These are phyloP conservation scores for Cyberlindnera petersonii DNA, from an alignment of 805 yeast species.

Conservation along the genomic window DNA sequence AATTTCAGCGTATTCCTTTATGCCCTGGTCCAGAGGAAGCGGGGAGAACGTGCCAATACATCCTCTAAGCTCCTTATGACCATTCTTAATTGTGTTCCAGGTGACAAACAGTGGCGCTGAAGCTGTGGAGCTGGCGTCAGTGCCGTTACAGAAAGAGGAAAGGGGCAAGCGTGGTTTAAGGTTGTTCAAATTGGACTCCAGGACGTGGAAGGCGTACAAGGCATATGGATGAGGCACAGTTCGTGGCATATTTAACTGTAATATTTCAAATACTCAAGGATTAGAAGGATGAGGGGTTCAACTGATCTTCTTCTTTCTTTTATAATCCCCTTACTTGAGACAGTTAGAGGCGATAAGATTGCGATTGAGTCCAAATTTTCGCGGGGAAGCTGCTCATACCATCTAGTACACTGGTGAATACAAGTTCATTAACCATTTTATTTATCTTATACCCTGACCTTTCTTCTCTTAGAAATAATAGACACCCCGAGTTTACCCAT, in stretches of 20 bases:
- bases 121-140: neutral
- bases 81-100: slow-evolving; percentile 54
- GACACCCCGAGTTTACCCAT: no score
- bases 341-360: no score
- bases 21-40: slow-evolving; percentile 14
- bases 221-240: slow-evolving; percentile 7
- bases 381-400: no score
- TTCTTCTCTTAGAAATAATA: neutral
- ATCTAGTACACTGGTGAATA: no score
- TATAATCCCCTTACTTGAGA: no score
- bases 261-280: no score
- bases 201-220: slow-evolving; percentile 8
- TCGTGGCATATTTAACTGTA: no score
- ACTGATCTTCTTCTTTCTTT: no score
- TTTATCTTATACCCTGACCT: slow-evolving; percentile 1
- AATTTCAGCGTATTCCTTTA: slow-evolving; percentile 13
- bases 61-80: slow-evolving; percentile 55
- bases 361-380: no score
- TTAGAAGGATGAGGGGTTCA: no score
- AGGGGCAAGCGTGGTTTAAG: neutral
- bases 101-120: slow-evolving; percentile 83
- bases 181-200: slow-evolving; percentile 1
- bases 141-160: neutral
- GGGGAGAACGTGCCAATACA: slow-evolving; percentile 83
- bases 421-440: neutral